phyloP scores from a whole-genome alignment of 345 rosid genomes.

The Angophora floribunda region DNA sequence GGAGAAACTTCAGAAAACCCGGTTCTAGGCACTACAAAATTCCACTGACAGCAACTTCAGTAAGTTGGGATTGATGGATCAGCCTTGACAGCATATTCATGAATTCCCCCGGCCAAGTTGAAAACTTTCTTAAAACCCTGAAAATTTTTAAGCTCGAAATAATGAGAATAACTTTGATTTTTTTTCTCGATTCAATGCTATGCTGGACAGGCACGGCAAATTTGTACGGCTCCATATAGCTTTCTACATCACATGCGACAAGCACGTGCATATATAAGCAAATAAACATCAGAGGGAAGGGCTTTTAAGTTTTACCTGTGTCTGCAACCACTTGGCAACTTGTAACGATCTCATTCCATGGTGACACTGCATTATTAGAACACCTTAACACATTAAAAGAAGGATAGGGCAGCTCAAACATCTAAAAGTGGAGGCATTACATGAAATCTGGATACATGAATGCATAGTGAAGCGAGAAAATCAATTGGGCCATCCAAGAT shows the following conservation, averaged over 20 bases:
- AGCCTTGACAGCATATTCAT: conserved; percentile 58
- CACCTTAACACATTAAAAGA: neutral
- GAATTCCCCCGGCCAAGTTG: conserved; percentile 79
- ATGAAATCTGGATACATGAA: neutral
- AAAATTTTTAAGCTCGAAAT: neutral
- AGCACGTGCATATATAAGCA: neutral
- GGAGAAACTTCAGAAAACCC: neutral
- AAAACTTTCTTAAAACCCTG: conserved; percentile 79
- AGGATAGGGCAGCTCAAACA: neutral
- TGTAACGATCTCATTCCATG: conserved; percentile 80
- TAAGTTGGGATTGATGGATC: conserved; percentile 81
- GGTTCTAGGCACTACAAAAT: neutral
- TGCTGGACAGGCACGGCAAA: neutral
- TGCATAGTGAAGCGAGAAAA: neutral
- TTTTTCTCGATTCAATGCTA: neutral
- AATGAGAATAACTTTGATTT: neutral
- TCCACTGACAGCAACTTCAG: conserved; percentile 9
- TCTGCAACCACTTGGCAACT: conserved; percentile 81
- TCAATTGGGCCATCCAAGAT: neutral
- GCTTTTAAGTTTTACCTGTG: conserved; percentile 36
- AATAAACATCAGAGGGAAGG: neutral
- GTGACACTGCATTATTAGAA: conserved; percentile 55
- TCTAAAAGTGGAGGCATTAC: neutral
- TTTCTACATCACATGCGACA: neutral
- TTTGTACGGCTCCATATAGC: neutral